Conservation (phyloP, 2,329 filamentous ascomycete genomes). For the Hymenoscyphus infarciens region DNA sequence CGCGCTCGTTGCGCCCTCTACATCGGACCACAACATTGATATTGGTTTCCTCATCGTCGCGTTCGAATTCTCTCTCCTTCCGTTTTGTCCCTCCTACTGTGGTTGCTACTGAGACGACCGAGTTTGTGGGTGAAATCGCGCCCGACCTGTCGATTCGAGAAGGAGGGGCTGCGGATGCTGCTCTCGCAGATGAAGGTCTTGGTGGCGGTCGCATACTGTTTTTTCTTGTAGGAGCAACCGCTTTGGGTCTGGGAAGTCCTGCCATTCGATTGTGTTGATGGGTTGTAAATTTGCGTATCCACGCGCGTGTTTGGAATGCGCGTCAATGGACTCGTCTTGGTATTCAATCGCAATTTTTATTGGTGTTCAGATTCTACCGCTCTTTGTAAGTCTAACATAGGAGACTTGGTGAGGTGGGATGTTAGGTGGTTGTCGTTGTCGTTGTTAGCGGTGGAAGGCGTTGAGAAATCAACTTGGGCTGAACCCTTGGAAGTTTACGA, state of each 20-base stretch:
- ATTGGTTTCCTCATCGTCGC: slow-evolving; percentile 80
- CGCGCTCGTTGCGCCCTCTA: slow-evolving; percentile 85
- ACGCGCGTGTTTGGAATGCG: neutral
- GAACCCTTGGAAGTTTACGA: neutral
- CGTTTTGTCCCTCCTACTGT: slow-evolving; percentile 63
- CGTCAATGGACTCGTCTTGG: neutral
- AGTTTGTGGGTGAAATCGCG: slow-evolving; percentile 63
- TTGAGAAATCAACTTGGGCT: neutral
- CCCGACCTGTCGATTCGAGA: slow-evolving; percentile 29
- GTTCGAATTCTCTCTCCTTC: slow-evolving; percentile 81
- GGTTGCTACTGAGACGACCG: slow-evolving; percentile 54
- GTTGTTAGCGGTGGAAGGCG: neutral
- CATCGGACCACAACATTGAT: slow-evolving; percentile 97
- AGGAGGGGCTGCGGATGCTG: slow-evolving; percentile 40
- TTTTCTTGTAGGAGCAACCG: slow-evolving; percentile 46
- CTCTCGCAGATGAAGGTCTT: slow-evolving; percentile 48
- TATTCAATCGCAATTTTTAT: neutral
- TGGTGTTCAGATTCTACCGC: neutral
- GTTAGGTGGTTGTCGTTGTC: neutral
- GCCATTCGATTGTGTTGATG: slow-evolving; percentile 43
- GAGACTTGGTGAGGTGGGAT: neutral
- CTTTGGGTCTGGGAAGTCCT: slow-evolving; percentile 48
- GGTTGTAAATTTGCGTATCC: neutral
- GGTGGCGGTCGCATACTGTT: slow-evolving; percentile 50
- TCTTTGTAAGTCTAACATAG: neutral